These are phyloP conservation scores for Elsinoe australis DNA, from an alignment of 2,329 filamentous ascomycete species.

Conservation along the genomic window DNA sequence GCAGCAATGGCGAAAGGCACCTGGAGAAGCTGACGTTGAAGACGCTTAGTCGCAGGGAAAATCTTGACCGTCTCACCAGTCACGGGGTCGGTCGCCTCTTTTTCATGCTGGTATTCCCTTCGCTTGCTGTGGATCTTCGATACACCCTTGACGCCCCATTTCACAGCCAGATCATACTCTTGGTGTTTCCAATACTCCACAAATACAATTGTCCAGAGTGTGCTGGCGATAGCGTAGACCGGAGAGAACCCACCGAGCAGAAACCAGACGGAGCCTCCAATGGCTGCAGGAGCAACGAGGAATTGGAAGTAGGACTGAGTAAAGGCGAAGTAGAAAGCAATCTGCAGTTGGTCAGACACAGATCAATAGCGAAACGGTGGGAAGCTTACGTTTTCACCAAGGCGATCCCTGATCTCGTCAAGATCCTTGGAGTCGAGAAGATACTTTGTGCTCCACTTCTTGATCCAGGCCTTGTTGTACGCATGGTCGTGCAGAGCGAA, in stretches of 20 bases:
- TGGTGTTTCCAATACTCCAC: slow-evolving; percentile 96
- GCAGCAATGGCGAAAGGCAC: slow-evolving; percentile 77
- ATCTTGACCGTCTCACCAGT: slow-evolving; percentile 71
- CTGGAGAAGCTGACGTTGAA: slow-evolving; percentile 70
- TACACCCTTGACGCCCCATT: slow-evolving; percentile 83
- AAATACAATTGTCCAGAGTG: slow-evolving; percentile 81
- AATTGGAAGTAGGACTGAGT: slow-evolving; percentile 85
- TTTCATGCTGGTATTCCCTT: slow-evolving; percentile 70
- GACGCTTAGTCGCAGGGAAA: slow-evolving; percentile 67
- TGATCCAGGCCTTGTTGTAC: slow-evolving; percentile 48
- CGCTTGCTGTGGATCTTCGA: slow-evolving; percentile 72
- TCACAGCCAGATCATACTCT: slow-evolving; percentile 74
- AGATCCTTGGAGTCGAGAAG: slow-evolving; percentile 42
- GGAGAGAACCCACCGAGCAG: slow-evolving; percentile 79
- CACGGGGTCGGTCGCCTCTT: slow-evolving; percentile 66
- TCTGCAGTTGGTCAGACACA: slow-evolving; percentile 36
- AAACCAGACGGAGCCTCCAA: slow-evolving; percentile 71
- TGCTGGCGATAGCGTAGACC: slow-evolving; percentile 68
- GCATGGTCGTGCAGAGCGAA: slow-evolving; percentile 45
- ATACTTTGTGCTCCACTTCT: slow-evolving; percentile 44
- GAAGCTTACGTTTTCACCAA: slow-evolving; percentile 40
- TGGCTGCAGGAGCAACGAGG: slow-evolving; percentile 68
- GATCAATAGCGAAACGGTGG: background rate
- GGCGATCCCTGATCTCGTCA: slow-evolving; percentile 44
- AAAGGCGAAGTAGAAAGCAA: slow-evolving; percentile 95